Conservation (phyloP, 352 stramenopile species). For the Phytophthora citrophthora region DNA sequence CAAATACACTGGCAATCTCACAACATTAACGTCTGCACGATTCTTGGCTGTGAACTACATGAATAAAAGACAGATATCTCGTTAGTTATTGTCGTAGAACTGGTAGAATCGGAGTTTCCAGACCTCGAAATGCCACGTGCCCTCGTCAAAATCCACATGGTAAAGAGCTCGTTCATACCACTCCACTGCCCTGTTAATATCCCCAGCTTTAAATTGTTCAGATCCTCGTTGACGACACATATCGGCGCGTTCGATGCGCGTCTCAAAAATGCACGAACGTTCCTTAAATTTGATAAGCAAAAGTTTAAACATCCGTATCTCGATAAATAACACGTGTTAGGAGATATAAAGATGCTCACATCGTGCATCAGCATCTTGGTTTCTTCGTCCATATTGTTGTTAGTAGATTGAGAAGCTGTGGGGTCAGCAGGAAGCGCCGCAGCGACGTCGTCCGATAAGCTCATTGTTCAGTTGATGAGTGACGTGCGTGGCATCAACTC, state of each 20-base stretch:
- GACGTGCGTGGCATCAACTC: conserved; percentile 19
- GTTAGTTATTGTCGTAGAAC: not conserved
- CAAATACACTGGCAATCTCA: conserved; percentile 79
- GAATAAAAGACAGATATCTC: not conserved
- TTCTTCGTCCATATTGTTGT: conserved; percentile 31
- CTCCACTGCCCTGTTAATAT: conserved; percentile 51
- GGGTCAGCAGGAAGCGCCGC: conserved; percentile 1
- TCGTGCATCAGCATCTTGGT: conserved; percentile 42
- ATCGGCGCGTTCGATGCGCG: conserved; percentile 67
- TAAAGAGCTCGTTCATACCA: conserved; percentile 84
- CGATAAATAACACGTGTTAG: conserved; percentile 12
- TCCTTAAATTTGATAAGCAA: conserved; percentile 46
- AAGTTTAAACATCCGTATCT: conserved; percentile 11
- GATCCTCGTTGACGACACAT: conserved; percentile 76
- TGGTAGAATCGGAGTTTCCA: not conserved
- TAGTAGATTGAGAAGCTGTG: not conserved
- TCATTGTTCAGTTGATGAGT: conserved; percentile 12
- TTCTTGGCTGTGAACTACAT: conserved; percentile 75
- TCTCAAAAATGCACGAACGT: conserved; percentile 87
- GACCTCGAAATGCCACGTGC: conserved; percentile 87
- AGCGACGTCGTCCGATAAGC: not conserved
- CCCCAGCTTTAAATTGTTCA: conserved; percentile 54
- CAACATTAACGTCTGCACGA: conserved; percentile 70
- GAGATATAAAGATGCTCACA: conserved; percentile 17
- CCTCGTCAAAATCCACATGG: conserved; percentile 88